Evolutionary conservation across 2,329 filamentous ascomycete genomes (phyloP), one percentile per base, ranked within the genome.

Genomic region (Rhynchosporium graminicola): DNA sequence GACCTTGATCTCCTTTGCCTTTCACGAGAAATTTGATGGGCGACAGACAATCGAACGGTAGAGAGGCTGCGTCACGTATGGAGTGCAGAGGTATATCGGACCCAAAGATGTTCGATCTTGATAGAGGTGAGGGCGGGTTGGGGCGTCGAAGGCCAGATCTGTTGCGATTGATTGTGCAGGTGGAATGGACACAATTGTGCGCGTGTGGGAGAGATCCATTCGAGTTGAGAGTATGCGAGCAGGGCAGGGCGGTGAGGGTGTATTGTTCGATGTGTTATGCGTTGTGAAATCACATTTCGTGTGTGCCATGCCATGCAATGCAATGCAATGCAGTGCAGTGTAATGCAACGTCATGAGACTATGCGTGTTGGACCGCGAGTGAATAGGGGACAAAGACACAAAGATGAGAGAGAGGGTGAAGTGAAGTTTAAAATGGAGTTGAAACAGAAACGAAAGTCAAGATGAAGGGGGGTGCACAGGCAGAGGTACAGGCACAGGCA

Each of bases 261-360:
- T 51, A 43, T 57, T 46, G 42, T 57, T 45, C 38, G 47, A 42
- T 46, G 26, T 56, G 29, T 59, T 56, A 50, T 48, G n/a, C 51
- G 1, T 20, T 20, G 20, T 20, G 47, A 54, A 58, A 26, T 62
- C 52, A 62, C 57, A 60, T 65, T 38, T 51, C 62, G 63, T 57
- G 54, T 33, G 15, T 47, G 20, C 28, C 13, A 57, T 48, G 36
- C 40, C 13, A 57, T 48, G 60, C 40, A 59, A 54, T 31, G 47
- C 40, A 28, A 1, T 20, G 20, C 31, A 28, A 26, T 52, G 54
- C 29, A 46, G n/a, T n/a, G n/a, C 40, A 28, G 20, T 20, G 20
- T 28, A 28, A 26, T 52, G 54, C 29, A 46, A 38, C 43, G 20
- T 31, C 12, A 38, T 58, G 57, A 63, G 46, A 63, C 62, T 45